phyloP scores from a whole-genome alignment of 176 grass and related monocot genomes.

The Triticum aestivum region DNA sequence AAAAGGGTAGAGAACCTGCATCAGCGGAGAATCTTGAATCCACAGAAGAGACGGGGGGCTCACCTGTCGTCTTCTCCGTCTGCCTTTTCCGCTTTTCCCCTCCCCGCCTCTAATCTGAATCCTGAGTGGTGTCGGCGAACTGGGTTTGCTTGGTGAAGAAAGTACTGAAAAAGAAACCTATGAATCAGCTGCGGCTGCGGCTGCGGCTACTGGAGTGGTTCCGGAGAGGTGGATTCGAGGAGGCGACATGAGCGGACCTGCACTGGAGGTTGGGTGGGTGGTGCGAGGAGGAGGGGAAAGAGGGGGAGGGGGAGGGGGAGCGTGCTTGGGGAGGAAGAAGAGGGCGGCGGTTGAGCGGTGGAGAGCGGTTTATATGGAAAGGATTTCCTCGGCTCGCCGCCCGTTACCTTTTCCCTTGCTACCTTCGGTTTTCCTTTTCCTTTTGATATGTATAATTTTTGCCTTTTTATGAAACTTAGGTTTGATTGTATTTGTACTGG shows the following conservation, averaged over 20 bases:
- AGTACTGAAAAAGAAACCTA: conserved; percentile 7
- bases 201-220: conserved; percentile 1
- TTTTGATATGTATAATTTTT: too few relatives aligned
- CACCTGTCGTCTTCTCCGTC: conserved; percentile 36
- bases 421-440: not conserved
- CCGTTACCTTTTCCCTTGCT: not conserved
- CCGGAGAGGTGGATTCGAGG: not conserved
- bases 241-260: not conserved
- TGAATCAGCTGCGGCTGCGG: not conserved
- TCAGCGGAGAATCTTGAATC: conserved; percentile 23
- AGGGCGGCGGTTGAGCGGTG: conserved; percentile 38
- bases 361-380: conserved; percentile 21
- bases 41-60: not conserved
- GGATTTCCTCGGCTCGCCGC: conserved; percentile 35
- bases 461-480: not conserved
- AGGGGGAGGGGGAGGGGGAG: conserved; percentile 2
- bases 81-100: not conserved
- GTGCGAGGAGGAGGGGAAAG: not conserved
- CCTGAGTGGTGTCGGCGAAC: conserved; percentile 43
- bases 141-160: conserved; percentile 12
- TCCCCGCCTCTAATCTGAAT: not conserved
- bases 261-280: not conserved
- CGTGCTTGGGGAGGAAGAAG: conserved; percentile 18
- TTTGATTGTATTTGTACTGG: not conserved
- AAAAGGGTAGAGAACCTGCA: conserved; percentile 17